Evolutionary conservation across 2,329 filamentous ascomycete genomes (phyloP), one percentile per base, ranked within the genome.

Genomic region (Diaporthe caulivora): DNA sequence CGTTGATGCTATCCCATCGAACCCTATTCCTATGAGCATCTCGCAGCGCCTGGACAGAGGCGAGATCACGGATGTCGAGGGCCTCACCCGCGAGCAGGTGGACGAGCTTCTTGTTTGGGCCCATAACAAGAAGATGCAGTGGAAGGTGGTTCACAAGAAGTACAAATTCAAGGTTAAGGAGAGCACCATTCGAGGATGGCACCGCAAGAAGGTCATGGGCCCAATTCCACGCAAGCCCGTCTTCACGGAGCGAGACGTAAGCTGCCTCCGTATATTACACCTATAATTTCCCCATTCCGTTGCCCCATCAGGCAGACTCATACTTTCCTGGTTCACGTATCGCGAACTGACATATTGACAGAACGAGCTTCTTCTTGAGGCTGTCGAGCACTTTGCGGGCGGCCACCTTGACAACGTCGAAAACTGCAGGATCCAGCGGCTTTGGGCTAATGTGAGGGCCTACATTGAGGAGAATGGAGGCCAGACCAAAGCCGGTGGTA

Each of bases 101-200:
- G 47, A 65, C 21, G 44, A 65, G 44, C 21, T 65, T 11, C 10
- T 65, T 9, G 3, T 37, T 8, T 65, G 62, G 62, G 62, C 62
- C 6, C 44, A 44, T 18, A 11, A 3, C 0, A 37, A 26, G 11
- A 18, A 10, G 1, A 65, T 65, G 0, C 5, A 7, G 8, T 65
- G 21, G 21, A 34, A 18, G 3, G 29, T 10, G 1, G 37, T 65
- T 2, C 21, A 13, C 21, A 2, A 7, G 10, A 24, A 10, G 1
- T 65, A 34, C 44, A 51, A 37, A 13, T 65, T 65, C 18, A 8
- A 24, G 60, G 1, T 4, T 0, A n/a, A 21, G 7, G 2, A 4
- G 21, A 47, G 26, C 44, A 65, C 62, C 17, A 11, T 65, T 18
- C 62, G 62, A 11, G 62, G 11, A 8, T 29, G 44, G 1, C 18